Percentiles rank a stretch among this genome's conserved stretches.
Evolutionary conservation across 2,329 filamentous ascomycete species (phyloP).

Genomic region (Microcyclospora tardicrescens): DNA sequence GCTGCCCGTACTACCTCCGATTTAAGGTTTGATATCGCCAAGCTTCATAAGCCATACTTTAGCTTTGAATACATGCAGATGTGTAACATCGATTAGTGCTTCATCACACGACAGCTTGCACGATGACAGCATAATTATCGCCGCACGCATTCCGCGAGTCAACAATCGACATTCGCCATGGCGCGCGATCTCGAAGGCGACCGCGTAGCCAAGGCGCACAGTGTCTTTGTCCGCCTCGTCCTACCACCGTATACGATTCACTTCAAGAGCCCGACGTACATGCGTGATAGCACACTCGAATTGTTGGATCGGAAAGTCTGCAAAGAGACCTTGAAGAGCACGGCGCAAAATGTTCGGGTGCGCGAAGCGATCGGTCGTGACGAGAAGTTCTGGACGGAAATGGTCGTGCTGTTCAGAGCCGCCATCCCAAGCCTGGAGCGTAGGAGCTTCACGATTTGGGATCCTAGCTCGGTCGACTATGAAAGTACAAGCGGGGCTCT

Average conservation of each 20-base stretch:
- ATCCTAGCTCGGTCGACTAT: slow-evolving; percentile 42
- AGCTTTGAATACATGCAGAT: not conserved
- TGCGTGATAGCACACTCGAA: slow-evolving; percentile 45
- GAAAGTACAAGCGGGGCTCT: slow-evolving; percentile 47
- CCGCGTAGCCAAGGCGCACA: slow-evolving; percentile 22
- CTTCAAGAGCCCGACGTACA: slow-evolving; percentile 47
- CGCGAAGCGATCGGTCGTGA: slow-evolving; percentile 46
- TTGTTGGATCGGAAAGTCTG: slow-evolving; percentile 41
- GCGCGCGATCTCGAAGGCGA: slow-evolving; percentile 8
- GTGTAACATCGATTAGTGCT: not conserved
- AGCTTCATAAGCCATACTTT: not conserved
- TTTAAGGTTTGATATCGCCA: slow-evolving; percentile 17
- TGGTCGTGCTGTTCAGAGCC: slow-evolving; percentile 43
- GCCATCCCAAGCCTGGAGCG: slow-evolving; percentile 49
- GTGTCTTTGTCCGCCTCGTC: slow-evolving; percentile 33
- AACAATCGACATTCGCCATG: slow-evolving; percentile 2
- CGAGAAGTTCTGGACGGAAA: slow-evolving; percentile 45
- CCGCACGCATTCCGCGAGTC: not conserved
- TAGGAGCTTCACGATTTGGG: slow-evolving; percentile 49
- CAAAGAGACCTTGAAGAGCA: slow-evolving; percentile 47
- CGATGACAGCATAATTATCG: not conserved
- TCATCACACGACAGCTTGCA: not conserved
- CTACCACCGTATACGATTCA: slow-evolving; percentile 41
- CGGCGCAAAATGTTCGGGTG: slow-evolving; percentile 38
- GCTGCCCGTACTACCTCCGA: not conserved